phyloP scores from a whole-genome alignment of 1,284 basidiomycete genomes.

The Neolentinus lepideus region DNA sequence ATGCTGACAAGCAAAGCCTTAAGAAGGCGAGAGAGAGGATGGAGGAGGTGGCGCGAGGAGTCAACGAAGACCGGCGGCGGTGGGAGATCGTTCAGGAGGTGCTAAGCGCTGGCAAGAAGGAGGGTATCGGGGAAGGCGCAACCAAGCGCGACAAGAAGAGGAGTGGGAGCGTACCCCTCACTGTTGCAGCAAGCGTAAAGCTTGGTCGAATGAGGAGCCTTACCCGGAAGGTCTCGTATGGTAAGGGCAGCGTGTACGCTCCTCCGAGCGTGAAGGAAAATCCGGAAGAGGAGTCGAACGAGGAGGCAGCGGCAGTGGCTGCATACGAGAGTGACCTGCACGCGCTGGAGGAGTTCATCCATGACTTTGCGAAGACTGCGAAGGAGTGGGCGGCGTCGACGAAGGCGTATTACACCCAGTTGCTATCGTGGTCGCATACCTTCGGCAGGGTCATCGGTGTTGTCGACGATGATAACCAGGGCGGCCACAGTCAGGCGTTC shows the following conservation, averaged over 20 bases:
- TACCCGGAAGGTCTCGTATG: constrained; percentile 15
- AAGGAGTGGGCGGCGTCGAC: constrained; percentile 53
- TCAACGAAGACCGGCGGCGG: constrained; percentile 83
- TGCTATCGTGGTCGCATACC: constrained; percentile 52
- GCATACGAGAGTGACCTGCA: constrained; percentile 49
- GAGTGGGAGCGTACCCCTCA: constrained; percentile 31
- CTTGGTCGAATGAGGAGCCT: constrained; percentile 53
- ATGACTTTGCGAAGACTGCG: constrained; percentile 50
- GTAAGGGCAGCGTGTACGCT: constrained; percentile 10
- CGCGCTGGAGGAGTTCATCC: constrained; percentile 42
- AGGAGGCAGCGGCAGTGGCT: constrained; percentile 50
- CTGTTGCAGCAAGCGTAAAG: constrained; percentile 48
- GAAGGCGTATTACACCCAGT: constrained; percentile 32
- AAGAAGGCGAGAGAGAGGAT: constrained; percentile 60
- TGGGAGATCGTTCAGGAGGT: constrained; percentile 81
- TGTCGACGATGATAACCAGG: constrained; percentile 27
- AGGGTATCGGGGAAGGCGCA: constrained; percentile 10
- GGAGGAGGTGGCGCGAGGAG: constrained; percentile 73
- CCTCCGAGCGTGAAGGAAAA: constrained; percentile 12
- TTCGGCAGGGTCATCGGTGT: constrained; percentile 61
- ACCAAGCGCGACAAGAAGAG: constrained; percentile 30
- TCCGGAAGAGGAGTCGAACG: constrained; percentile 30
- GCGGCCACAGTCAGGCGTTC: constrained; percentile 51
- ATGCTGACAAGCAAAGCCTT: constrained; percentile 69
- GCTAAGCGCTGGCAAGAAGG: constrained; percentile 25